Base-by-base conservation (phyloP, 148 eudicot species). In the Cornus florida region DNA sequence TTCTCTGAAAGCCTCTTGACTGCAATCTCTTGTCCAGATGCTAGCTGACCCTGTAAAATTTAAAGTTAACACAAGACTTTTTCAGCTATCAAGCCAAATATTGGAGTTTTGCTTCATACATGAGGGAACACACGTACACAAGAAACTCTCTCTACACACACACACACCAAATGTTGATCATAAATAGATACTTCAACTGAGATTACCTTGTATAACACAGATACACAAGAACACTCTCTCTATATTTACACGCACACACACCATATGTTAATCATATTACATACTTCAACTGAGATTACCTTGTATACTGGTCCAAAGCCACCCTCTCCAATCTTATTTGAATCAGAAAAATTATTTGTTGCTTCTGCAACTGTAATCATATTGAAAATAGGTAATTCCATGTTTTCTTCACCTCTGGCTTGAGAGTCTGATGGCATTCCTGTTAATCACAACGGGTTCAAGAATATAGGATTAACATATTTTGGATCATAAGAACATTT, bases 241-340 rank as follows among this genome's bases (percentile, higher is more conserved):
- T 35, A 28, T 28, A 28, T 28, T 2, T 4, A 35, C 38, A 35
- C 11, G 6, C 53, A 48, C 10, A 7, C 11, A 48, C 53, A 7
- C 12, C 53, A 48, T 7, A 48, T 48, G 10, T 48, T 48, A 8
- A 48, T 0, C 5, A 48, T 48, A 3, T 48, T 48, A 48, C 11
- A 62, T 16, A n/a, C 19, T 57, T 2, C 28, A 28, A 28, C 28
- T 35, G 38, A 35, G 38, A 46, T 32, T 78, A 79, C 82, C 82
- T 73, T 79, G 72, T 79, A 79, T 46, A 79, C 82, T 0, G 72
- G 20, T 39, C 82, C 82, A 50, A 79, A 79, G 31, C 77, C 82
- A 72, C 82, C 82, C 46, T 79, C 72, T 74, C 82, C 82, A 41
- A 79, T 72, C 43, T 72, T 73, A 70, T 70, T 70, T 17, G 24